Base-by-base conservation (phyloP, 768 basidiomycete species). In the Mycena maculata region DNA sequence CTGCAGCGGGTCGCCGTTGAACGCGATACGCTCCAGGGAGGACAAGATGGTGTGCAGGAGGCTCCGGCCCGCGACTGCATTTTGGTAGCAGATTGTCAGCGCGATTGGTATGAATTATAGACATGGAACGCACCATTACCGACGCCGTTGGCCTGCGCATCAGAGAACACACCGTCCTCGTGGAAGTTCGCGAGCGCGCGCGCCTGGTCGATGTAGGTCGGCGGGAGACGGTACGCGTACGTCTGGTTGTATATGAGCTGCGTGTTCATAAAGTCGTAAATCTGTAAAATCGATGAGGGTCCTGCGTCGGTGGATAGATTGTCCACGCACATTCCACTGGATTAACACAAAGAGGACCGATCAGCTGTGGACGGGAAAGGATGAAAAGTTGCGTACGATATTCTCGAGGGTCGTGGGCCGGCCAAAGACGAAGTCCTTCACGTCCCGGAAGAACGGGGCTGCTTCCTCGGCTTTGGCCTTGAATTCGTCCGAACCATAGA, bases 171-270 rank as follows among this genome's bases (percentile, higher is more conserved):
- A 20, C 87, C 89, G 69, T 87, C 82, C 77, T 95, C 92, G 78
- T 95, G 93, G 84, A 84, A 92, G 83, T 96, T 83, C 23, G 93
- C 94, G 65, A 90, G 86, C 70, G 83, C 84, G 54, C 88, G 91
- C 44, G 92, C 90, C 76, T 92, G 92, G 71, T 93, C 89, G 68
- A 91, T 75, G 76, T 89, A 84, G 15, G 85, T 88, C 23, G 92
- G 91, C 20, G 92, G 91, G 49, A 95, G 89, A 70, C 90, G 88
- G 79, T 89, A 85, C 3, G 90, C 90, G 70, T 90, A 95, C 39
- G 91, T 91, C 81, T 87, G 88, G 86, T 96, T 95, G 85, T 96
- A 92, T 53, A 83, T 85, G 72, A 92, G 83, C 75, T 93, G 84
- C 22, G 91, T 86, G 82, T 89, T 89, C 75, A 95, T 82, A 78